Percentiles rank a stretch among this genome's conserved stretches.
These are phyloP conservation scores for Ogataea saltuana DNA, from an alignment of 805 yeast species.

Conservation along the genomic window DNA sequence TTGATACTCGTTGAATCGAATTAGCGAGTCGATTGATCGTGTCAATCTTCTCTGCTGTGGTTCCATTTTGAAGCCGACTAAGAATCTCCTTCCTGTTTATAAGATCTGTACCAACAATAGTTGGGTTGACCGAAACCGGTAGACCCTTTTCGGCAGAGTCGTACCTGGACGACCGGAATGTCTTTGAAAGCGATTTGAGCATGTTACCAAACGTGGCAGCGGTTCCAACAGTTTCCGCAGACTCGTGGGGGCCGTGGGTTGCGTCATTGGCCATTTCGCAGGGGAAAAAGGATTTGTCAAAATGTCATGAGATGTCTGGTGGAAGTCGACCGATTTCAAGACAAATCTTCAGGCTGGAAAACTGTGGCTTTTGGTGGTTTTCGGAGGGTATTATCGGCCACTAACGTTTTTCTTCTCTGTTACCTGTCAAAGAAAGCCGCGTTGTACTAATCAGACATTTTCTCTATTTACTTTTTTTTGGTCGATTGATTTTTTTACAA, in stretches of 20 bases:
- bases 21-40: conserved; percentile 54
- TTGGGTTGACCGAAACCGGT: conserved; percentile 29
- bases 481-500: neutral
- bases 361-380: too few species aligned
- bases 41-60: conserved; percentile 39
- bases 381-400: too few species aligned
- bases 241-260: too few species aligned
- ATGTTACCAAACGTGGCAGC: too few species aligned
- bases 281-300: too few species aligned
- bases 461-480: neutral
- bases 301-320: too few species aligned
- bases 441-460: neutral
- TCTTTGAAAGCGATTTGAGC: conserved; percentile 29
- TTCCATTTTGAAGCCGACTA: conserved; percentile 24
- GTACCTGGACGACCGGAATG: conserved; percentile 22
- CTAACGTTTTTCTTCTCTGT: too few species aligned
- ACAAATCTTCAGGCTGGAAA: too few species aligned
- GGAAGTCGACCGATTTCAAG: too few species aligned
- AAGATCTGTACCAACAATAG: conserved; percentile 31
- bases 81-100: conserved; percentile 24
- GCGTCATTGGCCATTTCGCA: too few species aligned
- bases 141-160: conserved; percentile 12
- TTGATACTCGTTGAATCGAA: conserved; percentile 50
- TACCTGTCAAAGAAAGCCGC: conserved; percentile 6
- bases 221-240: too few species aligned